phyloP scores from a whole-genome alignment of 208 protist species.

The Spongospora subterranea region DNA sequence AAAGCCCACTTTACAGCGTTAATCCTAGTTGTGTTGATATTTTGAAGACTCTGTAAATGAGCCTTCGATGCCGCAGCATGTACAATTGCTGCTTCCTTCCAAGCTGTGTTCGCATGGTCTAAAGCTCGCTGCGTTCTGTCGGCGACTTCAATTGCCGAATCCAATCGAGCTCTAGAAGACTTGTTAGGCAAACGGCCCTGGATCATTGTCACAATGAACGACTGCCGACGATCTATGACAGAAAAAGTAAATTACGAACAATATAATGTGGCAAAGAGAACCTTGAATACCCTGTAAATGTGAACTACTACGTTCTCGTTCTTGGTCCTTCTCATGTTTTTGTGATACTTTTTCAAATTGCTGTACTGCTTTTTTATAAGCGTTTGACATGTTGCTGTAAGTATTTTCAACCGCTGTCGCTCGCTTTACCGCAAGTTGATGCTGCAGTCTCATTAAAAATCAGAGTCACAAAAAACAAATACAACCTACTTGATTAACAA shows the following conservation, averaged over 20 bases:
- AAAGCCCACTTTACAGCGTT: slow-evolving; percentile 44
- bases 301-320: background rate
- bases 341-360: background rate
- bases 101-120: background rate
- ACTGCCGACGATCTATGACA: background rate
- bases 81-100: background rate
- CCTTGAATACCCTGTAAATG: background rate
- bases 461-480: background rate
- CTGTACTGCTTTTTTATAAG: slow-evolving; percentile 28
- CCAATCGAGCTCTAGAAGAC: background rate
- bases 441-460: background rate
- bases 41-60: slow-evolving; percentile 36
- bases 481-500: background rate
- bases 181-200: background rate
- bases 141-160: slow-evolving; percentile 17
- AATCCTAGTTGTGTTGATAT: slow-evolving; percentile 9
- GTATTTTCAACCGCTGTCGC: background rate
- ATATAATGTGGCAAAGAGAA: background rate
- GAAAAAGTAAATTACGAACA: background rate
- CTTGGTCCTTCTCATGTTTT: background rate
- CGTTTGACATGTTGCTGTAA: background rate
- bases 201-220: slow-evolving; percentile 52
- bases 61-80: background rate
- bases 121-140: slow-evolving; percentile 34
- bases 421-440: background rate